phyloP scores from a whole-genome alignment of 2,329 filamentous ascomycete genomes.

The Aurifilum marmelostoma region DNA sequence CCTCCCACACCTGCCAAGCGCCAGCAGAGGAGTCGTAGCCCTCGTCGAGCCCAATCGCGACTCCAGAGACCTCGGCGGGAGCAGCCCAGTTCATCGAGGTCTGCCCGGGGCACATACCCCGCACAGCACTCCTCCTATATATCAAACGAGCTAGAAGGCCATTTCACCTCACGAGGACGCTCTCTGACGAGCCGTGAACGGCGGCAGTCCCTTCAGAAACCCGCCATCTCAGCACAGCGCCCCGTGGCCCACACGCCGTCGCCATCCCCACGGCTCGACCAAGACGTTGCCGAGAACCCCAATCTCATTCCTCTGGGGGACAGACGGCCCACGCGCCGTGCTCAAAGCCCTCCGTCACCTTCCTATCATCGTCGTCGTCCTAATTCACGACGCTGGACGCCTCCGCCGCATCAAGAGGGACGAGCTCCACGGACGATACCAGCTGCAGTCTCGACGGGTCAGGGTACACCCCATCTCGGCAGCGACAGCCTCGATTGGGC shows the following conservation, averaged over 20 bases:
- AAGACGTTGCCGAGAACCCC: conserved; percentile 27
- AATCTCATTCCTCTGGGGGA: conserved; percentile 30
- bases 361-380: conserved; percentile 32
- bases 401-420: conserved; percentile 18
- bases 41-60: conserved; percentile 31
- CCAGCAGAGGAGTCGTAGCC: conserved; percentile 37
- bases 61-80: conserved; percentile 28
- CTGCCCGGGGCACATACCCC: conserved; percentile 23
- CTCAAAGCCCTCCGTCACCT: conserved; percentile 30
- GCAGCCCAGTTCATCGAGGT: conserved; percentile 22
- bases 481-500: conserved; percentile 16
- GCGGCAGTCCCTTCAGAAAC: conserved; percentile 32
- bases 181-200: conserved; percentile 35
- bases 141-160: conserved; percentile 26
- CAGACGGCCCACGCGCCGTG: conserved; percentile 32
- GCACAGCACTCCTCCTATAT: conserved; percentile 20
- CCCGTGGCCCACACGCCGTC: conserved; percentile 34
- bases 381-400: conserved; percentile 18
- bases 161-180: conserved; percentile 30
- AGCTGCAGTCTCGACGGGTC: conserved; percentile 32
- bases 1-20: conserved; percentile 36
- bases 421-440: conserved; percentile 33
- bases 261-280: conserved; percentile 32
- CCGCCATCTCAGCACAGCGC: conserved; percentile 32
- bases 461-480: conserved; percentile 29